phyloP scores from a whole-genome alignment of 1,139 yeast genomes.

The Lodderomyces theae region DNA sequence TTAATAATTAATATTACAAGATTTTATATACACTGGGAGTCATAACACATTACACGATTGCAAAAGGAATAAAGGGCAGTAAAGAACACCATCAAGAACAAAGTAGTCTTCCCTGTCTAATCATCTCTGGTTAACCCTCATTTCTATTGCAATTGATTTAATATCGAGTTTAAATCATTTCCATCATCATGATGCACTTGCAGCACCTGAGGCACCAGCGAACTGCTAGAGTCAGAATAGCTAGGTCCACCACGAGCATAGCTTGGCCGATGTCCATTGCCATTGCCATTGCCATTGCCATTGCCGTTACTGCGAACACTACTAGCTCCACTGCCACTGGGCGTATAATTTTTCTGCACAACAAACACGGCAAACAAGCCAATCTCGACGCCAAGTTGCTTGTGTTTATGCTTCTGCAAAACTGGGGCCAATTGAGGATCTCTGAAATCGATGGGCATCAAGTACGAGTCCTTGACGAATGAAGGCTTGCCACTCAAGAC shows the following conservation, averaged over 20 bases:
- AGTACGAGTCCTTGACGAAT: constrained; percentile 64
- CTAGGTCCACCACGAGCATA: constrained; percentile 3
- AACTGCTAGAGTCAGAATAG: not conserved
- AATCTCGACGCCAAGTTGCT: constrained; percentile 16
- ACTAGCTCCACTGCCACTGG: constrained; percentile 11
- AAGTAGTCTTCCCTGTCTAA: no score
- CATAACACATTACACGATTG: constrained; percentile 1
- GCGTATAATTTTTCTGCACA: constrained; percentile 42
- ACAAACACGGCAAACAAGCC: constrained; percentile 48
- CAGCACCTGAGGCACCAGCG: not conserved
- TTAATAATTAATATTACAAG: constrained; percentile 1
- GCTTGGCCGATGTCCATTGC: not conserved
- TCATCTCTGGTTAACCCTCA: not conserved
- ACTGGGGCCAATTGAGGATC: constrained; percentile 27
- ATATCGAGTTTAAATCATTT: constrained; percentile 2
- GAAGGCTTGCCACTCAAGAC: constrained; percentile 52
- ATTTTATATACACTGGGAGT: not conserved
- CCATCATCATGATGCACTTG: not conserved
- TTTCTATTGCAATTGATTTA: constrained; percentile 2
- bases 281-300: not conserved
- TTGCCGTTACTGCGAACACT: constrained; percentile 1
- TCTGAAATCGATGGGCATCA: constrained; percentile 45
- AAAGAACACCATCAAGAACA: not conserved
- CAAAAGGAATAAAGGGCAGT: no score
- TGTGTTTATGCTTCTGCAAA: constrained; percentile 19